A percentile compares a stretch with the other conserved stretches of the same genome.
phyloP scores from a whole-genome alignment of 2,329 filamentous ascomycete genomes.

The Pseudogymnoascus sp. region DNA sequence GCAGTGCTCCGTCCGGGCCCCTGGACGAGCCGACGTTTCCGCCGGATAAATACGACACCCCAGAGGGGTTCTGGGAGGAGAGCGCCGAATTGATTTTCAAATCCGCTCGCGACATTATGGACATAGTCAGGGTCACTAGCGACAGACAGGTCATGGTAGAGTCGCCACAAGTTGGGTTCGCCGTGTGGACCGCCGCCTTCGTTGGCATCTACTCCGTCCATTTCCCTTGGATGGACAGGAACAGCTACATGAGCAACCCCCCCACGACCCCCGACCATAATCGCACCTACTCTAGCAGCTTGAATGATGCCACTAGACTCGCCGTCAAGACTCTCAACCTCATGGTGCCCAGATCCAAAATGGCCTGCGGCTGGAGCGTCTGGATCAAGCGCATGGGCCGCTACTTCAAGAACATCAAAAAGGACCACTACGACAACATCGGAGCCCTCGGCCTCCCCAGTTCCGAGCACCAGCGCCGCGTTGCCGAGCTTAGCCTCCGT shows the following conservation, averaged over 20 bases:
- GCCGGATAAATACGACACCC: constrained; percentile 36
- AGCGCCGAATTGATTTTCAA: constrained; percentile 55
- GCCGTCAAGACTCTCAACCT: constrained; percentile 42
- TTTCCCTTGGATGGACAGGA: constrained; percentile 60
- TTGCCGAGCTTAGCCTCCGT: constrained; percentile 30
- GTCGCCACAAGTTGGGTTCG: constrained; percentile 59
- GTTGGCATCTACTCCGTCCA: constrained; percentile 57
- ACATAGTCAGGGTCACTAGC: constrained; percentile 52
- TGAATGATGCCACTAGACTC: constrained; percentile 33
- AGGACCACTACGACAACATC: constrained; percentile 29
- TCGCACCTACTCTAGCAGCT: constrained; percentile 6
- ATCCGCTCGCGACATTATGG: constrained; percentile 53
- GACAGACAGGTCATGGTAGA: constrained; percentile 43
- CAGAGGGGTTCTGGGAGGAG: constrained; percentile 51
- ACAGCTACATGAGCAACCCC: constrained; percentile 40
- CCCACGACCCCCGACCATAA: constrained; percentile 22
- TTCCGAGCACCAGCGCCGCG: constrained; percentile 22
- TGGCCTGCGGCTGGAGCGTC: constrained; percentile 47
- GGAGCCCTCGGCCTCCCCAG: neutral
- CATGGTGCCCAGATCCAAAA: constrained; percentile 44
- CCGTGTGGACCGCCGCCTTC: constrained; percentile 58
- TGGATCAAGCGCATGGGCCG: constrained; percentile 45
- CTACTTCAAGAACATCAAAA: constrained; percentile 44
- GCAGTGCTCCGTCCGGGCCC: constrained; percentile 41
- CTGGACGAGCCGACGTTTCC: constrained; percentile 50